Evolutionary conservation across 2,329 filamentous ascomycete genomes (phyloP).

Genomic region (Colletotrichum sojae): DNA sequence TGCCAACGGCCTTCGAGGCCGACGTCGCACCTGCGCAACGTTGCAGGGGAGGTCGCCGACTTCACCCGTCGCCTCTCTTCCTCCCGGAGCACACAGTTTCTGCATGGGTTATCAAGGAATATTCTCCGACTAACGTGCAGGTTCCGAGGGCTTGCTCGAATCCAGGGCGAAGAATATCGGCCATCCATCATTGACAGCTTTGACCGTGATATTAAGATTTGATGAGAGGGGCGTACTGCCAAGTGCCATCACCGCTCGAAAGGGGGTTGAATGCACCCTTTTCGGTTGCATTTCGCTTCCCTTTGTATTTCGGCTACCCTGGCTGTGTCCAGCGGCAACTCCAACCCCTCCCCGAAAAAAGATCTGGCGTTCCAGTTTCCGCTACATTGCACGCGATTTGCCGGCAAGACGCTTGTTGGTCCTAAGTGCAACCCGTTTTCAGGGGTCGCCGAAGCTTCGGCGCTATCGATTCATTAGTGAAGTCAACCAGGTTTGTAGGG

Average conservation of each 20-base stretch:
- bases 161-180: conserved; percentile 15
- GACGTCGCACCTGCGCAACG: conserved; percentile 23
- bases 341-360: conserved; percentile 17
- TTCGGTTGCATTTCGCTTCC: conserved; percentile 30
- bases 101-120: conserved; percentile 8
- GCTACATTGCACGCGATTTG: conserved; percentile 18
- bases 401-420: conserved; percentile 5
- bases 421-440: conserved; percentile 11
- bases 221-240: conserved; percentile 16
- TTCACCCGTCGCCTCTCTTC: conserved; percentile 19
- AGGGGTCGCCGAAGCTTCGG: conserved; percentile 34
- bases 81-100: conserved; percentile 3
- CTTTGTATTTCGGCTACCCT: conserved; percentile 36
- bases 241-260: conserved; percentile 25
- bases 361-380: conserved; percentile 17
- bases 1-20: conserved; percentile 5
- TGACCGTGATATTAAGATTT: conserved; percentile 9
- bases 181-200: neutral
- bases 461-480: conserved; percentile 28
- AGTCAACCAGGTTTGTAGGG: conserved; percentile 7
- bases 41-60: conserved; percentile 14
- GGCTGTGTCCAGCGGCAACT: conserved; percentile 16
- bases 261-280: conserved; percentile 24
- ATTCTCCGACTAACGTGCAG: conserved; percentile 34
- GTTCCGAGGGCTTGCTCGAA: conserved; percentile 19